Base-by-base conservation (phyloP, 1,284 basidiomycete genomes). In the Moesziomyces parantarcticus region DNA sequence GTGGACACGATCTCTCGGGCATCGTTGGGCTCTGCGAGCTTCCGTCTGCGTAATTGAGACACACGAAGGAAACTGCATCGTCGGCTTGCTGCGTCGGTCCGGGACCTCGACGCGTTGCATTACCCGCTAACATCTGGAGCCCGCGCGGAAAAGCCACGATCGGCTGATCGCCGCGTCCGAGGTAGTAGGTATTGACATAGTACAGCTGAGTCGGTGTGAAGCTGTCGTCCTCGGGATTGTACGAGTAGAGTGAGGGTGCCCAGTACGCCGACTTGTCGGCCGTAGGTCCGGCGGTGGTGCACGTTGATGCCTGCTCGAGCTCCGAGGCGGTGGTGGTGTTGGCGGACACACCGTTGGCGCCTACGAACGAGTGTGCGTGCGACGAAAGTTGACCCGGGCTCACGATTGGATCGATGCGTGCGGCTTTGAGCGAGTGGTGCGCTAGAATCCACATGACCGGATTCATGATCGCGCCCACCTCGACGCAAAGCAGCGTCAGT, bases 331-430 rank as follows among this genome's bases (percentile, higher is more conserved):
- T 66, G 44, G 54, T 62, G 3, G 62, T 71, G 51, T 54, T 36
- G 7, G 39, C 39, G 9, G 26, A 25, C 39, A 73, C 57, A 14
- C 69, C 69, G 32, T 73, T 64, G 36, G 48, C 56, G 18, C 86
- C 86, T 43, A 56, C 81, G 47, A 86, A 50, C 48, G 85, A 85
- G 66, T 87, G 86, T 23, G 85, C 84, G 62, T 87, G 85, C 47
- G 85, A 80, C 3, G 85, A 85, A 5, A 79, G 76, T 13, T 64
- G 56, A 21, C 84, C 85, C 4, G 87, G 86, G 18, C 78, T 82
- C 41, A 87, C 82, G 62, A 88, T 86, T 22, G 87, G 85, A 62
- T 88, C 87, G 34, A 86, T 76, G 40, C 87, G 85, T 54, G 86
- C 86, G 14, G 82, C 64, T 23, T 77, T 77, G 48, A 86, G 58